Evolutionary conservation across 495 filamentous ascomycete genomes (phyloP).

Genomic region (Neurospora sublineolata): DNA sequence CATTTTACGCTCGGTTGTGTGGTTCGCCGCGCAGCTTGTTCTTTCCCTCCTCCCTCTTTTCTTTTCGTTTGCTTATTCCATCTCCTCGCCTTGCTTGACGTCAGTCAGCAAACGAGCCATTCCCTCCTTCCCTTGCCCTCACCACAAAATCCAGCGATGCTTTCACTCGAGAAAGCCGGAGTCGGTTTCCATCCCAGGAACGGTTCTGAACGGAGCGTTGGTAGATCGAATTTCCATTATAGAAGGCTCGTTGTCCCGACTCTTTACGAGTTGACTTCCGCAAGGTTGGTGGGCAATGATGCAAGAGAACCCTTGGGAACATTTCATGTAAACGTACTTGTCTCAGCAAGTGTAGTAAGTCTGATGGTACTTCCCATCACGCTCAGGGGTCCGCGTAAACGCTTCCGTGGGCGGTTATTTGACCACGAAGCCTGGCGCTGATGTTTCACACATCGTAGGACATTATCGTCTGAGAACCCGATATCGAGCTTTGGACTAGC

Average conservation of each 20-base stretch:
- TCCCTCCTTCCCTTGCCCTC: constrained; percentile 3
- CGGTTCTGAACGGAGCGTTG: constrained; percentile 45
- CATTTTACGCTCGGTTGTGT: constrained; percentile 9
- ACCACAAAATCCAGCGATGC: constrained; percentile 33
- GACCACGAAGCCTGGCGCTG: background rate
- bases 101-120: background rate
- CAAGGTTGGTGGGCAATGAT: constrained; percentile 45
- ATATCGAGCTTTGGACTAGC: background rate
- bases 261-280: constrained; percentile 25
- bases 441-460: background rate
- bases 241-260: constrained; percentile 55
- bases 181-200: constrained; percentile 36
- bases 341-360: background rate
- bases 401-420: background rate
- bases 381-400: background rate
- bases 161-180: constrained; percentile 39
- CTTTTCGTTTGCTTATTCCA: background rate
- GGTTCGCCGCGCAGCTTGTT: constrained; percentile 3
- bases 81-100: background rate
- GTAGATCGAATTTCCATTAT: constrained; percentile 41
- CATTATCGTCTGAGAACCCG: background rate
- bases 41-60: background rate
- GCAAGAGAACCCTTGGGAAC: constrained; percentile 62
- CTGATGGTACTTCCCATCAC: background rate
- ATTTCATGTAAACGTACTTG: constrained; percentile 1